Conservation (phyloP, 164 flowering plant species). For the Liquidambar formosana region DNA sequence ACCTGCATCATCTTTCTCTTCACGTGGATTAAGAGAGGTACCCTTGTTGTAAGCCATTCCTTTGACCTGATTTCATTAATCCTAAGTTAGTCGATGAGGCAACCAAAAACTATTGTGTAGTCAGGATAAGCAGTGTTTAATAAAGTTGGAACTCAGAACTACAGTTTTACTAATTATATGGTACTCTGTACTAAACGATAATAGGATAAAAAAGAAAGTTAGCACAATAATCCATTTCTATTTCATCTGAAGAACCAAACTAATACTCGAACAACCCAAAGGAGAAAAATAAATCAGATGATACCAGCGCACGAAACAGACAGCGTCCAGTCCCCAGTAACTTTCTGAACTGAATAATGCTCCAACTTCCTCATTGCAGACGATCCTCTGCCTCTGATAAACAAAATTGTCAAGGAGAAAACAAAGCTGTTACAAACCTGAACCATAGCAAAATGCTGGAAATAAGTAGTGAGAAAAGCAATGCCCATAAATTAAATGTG, state of each 20-base stretch:
- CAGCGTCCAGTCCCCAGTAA: conserved; percentile 95
- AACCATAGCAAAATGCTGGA: not conserved
- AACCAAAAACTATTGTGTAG: not conserved
- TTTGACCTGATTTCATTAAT: conserved; percentile 59
- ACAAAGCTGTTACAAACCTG: not conserved
- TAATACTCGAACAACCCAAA: not conserved
- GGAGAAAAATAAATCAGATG: not conserved
- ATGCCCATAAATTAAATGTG: not conserved
- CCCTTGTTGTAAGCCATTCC: conserved; percentile 96
- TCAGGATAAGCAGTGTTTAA: no score
- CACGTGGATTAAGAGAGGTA: conserved; percentile 41
- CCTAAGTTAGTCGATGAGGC: not conserved
- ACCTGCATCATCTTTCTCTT: conserved; percentile 91
- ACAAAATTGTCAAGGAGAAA: not conserved
- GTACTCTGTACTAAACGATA: no score
- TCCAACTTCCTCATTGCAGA: conserved; percentile 75
- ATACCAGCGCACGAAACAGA: conserved; percentile 89
- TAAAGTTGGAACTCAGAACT: no score
- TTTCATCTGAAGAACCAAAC: not conserved
- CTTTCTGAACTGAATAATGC: conserved; percentile 65
- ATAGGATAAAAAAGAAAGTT: no score
- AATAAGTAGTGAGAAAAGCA: not conserved
- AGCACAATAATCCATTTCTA: not conserved
- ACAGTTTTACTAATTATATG: no score
- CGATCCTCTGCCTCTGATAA: conserved; percentile 36